A percentile compares a stretch with the other conserved stretches of the same genome.
phyloP scores from a whole-genome alignment of 2,329 filamentous ascomycete species.

The Arthrobotrys sinensis region DNA sequence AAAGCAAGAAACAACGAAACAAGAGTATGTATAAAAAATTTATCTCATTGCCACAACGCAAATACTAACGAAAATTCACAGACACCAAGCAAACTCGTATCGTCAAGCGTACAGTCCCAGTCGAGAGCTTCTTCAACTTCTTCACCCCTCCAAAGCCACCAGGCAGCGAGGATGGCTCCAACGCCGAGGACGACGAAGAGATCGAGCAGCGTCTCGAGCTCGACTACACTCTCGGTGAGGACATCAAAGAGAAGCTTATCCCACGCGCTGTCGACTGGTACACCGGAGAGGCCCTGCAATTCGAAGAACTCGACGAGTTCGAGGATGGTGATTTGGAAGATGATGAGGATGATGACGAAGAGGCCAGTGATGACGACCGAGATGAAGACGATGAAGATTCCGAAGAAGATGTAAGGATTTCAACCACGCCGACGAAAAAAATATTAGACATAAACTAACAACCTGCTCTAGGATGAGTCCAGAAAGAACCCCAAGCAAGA shows the following conservation, averaged over 20 bases:
- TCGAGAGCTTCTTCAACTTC: slow-evolving; percentile 99
- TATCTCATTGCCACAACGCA: slow-evolving; percentile 67
- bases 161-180: slow-evolving; percentile 73
- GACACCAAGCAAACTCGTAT: slow-evolving; percentile 99
- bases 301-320: slow-evolving; percentile 90
- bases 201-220: slow-evolving; percentile 98
- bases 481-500: slow-evolving; percentile 87
- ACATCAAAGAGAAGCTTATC: slow-evolving; percentile 99
- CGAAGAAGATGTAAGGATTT: slow-evolving; percentile 75
- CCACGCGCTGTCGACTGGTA: slow-evolving; percentile 99
- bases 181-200: slow-evolving; percentile 82
- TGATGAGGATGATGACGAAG: slow-evolving; percentile 92
- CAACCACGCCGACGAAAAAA: slow-evolving; percentile 8
- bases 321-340: slow-evolving; percentile 89
- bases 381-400: slow-evolving; percentile 87
- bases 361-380: slow-evolving; percentile 80
- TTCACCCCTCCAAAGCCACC: slow-evolving; percentile 95
- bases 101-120: slow-evolving; percentile 98
- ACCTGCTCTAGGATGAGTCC: slow-evolving; percentile 79
- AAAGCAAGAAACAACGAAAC: slow-evolving; percentile 99
- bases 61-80: neutral
- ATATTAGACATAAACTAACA: slow-evolving; percentile 38
- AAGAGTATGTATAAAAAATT: slow-evolving; percentile 81
- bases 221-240: slow-evolving; percentile 98
- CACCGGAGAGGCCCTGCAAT: slow-evolving; percentile 96